phyloP scores from a whole-genome alignment of 2,329 filamentous ascomycete genomes.

The Sporothrix pallida region DNA sequence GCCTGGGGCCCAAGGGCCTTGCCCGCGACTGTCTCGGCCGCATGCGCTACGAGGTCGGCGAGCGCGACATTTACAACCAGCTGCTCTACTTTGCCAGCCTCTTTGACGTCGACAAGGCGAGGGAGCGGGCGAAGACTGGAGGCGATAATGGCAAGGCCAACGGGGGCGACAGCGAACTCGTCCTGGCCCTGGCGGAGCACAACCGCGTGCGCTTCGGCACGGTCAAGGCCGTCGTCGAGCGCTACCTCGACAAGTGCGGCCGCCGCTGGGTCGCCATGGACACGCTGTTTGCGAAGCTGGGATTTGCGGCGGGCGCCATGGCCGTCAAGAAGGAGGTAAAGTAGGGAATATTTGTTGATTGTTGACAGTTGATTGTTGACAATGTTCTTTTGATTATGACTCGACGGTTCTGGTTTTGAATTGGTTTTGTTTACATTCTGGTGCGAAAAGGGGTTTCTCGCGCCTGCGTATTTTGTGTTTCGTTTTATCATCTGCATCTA shows the following conservation, averaged over 20 bases:
- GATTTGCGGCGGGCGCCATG: slow-evolving; percentile 50
- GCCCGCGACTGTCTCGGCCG: slow-evolving; percentile 82
- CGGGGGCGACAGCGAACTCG: slow-evolving; percentile 55
- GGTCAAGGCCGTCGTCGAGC: slow-evolving; percentile 77
- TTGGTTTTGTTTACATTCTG: slow-evolving; percentile 2
- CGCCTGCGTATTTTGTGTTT: not conserved
- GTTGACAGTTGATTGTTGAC: not conserved
- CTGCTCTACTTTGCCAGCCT: slow-evolving; percentile 83
- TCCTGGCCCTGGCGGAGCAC: slow-evolving; percentile 76
- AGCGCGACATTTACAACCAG: slow-evolving; percentile 95
- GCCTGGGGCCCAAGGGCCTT: slow-evolving; percentile 83
- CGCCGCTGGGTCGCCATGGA: slow-evolving; percentile 95
- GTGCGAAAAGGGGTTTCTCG: not conserved
- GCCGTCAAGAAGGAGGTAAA: slow-evolving; percentile 5
- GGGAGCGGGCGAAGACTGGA: slow-evolving; percentile 53
- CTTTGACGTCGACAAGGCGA: slow-evolving; percentile 88
- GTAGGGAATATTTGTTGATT: not conserved
- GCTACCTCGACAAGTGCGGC: slow-evolving; percentile 86
- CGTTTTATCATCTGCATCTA: no score
- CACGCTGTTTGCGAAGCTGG: slow-evolving; percentile 74
- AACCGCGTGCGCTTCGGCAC: slow-evolving; percentile 81
- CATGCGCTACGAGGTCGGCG: slow-evolving; percentile 86
- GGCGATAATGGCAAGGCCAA: slow-evolving; percentile 55
- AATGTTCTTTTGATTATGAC: not conserved
- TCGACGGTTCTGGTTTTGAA: not conserved